phyloP scores from a whole-genome alignment of 495 filamentous ascomycete species.

The Ascodesmis nigricans region DNA sequence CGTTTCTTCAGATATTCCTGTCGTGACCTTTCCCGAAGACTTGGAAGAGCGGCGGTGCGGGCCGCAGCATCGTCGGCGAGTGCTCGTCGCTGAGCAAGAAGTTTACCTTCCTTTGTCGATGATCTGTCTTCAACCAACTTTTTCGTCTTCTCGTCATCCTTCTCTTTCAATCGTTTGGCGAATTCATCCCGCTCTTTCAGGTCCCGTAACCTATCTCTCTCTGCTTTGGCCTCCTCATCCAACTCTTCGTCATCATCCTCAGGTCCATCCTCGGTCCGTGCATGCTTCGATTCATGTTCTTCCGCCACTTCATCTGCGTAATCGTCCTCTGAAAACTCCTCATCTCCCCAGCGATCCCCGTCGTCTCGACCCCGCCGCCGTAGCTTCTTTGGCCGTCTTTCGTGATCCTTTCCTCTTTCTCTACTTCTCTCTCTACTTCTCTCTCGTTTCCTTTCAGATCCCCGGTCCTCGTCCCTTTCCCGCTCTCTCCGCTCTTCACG shows the following conservation, averaged over 20 bases:
- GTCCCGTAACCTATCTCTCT: constrained; percentile 38
- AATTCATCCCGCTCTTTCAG: constrained; percentile 53
- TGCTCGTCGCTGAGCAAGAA: constrained; percentile 35
- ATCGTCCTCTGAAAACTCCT: constrained; percentile 36
- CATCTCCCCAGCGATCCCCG: constrained; percentile 62
- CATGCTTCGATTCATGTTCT: constrained; percentile 36
- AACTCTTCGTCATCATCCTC: constrained; percentile 29
- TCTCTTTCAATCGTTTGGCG: constrained; percentile 43
- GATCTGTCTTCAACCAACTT: constrained; percentile 45
- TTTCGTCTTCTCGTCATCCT: constrained; percentile 48
- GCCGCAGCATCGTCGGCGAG: constrained; percentile 43
- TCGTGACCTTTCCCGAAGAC: constrained; percentile 58
- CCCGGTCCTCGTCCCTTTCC: constrained; percentile 23
- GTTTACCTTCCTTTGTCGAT: constrained; percentile 34
- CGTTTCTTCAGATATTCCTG: constrained; percentile 89
- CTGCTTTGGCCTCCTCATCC: constrained; percentile 36
- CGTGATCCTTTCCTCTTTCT: constrained; percentile 27
- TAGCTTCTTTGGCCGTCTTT: constrained; percentile 31
- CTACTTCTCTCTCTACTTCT: constrained; percentile 23
- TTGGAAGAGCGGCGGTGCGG: constrained; percentile 42
- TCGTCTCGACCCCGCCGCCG: constrained; percentile 37
- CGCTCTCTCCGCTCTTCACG: constrained; percentile 18
- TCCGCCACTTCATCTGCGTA: constrained; percentile 23
- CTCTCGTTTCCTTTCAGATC: constrained; percentile 18
- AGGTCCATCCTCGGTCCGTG: constrained; percentile 33